phyloP scores from a whole-genome alignment of 2,329 filamentous ascomycete genomes.

The Leptographium procerum region DNA sequence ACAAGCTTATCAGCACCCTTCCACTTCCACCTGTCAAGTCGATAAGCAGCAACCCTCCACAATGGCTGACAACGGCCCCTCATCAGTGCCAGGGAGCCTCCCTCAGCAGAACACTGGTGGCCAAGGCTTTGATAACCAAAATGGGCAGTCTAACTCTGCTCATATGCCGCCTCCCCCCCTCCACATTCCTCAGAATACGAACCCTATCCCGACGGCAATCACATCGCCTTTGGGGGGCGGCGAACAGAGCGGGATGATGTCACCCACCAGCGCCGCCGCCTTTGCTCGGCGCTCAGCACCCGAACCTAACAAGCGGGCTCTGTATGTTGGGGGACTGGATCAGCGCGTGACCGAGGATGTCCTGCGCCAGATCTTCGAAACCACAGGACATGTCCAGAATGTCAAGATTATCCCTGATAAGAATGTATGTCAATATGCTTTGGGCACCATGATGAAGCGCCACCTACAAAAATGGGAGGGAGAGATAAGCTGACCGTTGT shows the following conservation, averaged over 20 bases:
- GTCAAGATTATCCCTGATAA: slow-evolving; percentile 99
- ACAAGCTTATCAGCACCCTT: not conserved
- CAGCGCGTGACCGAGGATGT: slow-evolving; percentile 94
- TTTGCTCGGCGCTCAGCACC: slow-evolving; percentile 84
- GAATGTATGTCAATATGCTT: slow-evolving; percentile 53
- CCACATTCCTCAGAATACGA: slow-evolving; percentile 92
- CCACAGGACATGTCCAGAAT: slow-evolving; percentile 92
- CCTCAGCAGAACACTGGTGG: slow-evolving; percentile 59
- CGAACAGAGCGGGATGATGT: slow-evolving; percentile 58
- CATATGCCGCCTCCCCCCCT: slow-evolving; percentile 88
- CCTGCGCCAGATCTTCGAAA: slow-evolving; percentile 95
- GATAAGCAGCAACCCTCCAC: slow-evolving; percentile 17
- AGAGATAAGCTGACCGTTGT: not conserved
- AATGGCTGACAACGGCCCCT: slow-evolving; percentile 70
- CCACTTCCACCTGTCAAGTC: not conserved
- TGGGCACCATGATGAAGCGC: not conserved
- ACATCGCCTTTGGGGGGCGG: slow-evolving; percentile 71
- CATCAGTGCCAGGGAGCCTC: slow-evolving; percentile 38
- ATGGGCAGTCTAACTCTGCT: slow-evolving; percentile 54
- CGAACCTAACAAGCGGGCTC: slow-evolving; percentile 94
- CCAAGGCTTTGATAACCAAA: slow-evolving; percentile 70
- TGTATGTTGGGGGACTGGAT: slow-evolving; percentile 93
- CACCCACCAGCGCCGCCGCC: slow-evolving; percentile 69
- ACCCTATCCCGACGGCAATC: slow-evolving; percentile 86
- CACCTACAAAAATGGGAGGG: not conserved